Evolutionary conservation across 257 asterid genomes (phyloP), one percentile per base, ranked within the genome.

Genomic region (Solanum clarkiae): DNA sequence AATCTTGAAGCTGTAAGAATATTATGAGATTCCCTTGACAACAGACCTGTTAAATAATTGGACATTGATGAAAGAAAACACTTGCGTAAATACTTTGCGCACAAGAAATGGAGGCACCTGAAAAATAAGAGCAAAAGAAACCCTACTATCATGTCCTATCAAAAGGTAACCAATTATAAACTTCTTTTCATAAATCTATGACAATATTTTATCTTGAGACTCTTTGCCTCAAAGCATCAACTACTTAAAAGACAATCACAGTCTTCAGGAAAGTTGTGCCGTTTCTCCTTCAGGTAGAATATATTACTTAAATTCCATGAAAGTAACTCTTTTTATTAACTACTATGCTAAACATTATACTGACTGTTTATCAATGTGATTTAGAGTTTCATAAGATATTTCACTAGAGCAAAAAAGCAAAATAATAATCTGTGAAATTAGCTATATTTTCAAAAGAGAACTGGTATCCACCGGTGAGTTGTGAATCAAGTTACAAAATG

Each of bases 31-130:
- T 71, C 77, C 65, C 42, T 36, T 53, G 81, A 62, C 70, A 88
- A 75, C 80, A 18, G 62, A 97, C 99, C 99, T 97, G 96, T 97
- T 97, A 88, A 97, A 97, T 84, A 97, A 88, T 88, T 97, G 99
- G 90, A 97, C 99, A 36, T 97, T 95, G 91, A 97, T 90, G 91
- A 97, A 97, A 68, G 99, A 97, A 89, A 97, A 97, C 84, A 93
- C 92, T 87, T 97, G 99, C 24, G 97, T 97, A 92, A 92, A 95
- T 89, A 95, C 95, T 87, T 97, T 95, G 82, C 98, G 93, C 42
- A 97, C 99, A 75, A 97, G 88, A 89, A 97, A 95, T 49, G 99
- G 98, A 87, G 99, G 99, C 87, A 93, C 99, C 99, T 97, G 92
- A 87, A 86, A 85, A 14, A 84, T n/a, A 36, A 53, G 83, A 79